Conservation (phyloP, 331 rosid species). For the Quercus tomentella region DNA sequence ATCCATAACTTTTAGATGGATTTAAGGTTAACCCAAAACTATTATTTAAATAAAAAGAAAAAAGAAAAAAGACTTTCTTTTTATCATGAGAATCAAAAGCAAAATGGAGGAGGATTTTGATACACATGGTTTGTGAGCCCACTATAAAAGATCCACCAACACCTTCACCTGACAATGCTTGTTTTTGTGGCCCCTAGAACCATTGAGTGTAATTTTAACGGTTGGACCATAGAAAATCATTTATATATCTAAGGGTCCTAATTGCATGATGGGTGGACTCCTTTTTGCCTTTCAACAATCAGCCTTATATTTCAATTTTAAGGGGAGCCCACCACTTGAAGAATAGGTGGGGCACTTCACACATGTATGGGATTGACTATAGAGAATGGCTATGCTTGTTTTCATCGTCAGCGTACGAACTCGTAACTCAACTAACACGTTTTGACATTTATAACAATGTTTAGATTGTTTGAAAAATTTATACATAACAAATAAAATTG, state of each 20-base stretch:
- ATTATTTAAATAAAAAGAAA: too few relatives aligned
- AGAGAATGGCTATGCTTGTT: too few relatives aligned
- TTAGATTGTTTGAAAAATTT: too few relatives aligned
- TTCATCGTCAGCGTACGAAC: too few relatives aligned
- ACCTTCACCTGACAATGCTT: not conserved
- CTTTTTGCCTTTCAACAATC: not conserved
- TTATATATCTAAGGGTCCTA: slow-evolving; percentile 10
- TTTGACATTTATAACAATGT: too few relatives aligned
- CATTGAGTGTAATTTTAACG: not conserved
- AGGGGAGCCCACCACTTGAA: not conserved
- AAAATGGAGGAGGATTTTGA: not conserved
- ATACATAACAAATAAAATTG: too few relatives aligned
- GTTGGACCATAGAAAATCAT: slow-evolving; percentile 4
- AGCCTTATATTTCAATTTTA: not conserved
- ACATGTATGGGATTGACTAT: too few relatives aligned
- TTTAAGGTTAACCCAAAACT: slow-evolving; percentile 16
- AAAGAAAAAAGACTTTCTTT: too few relatives aligned
- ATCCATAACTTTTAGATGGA: not conserved
- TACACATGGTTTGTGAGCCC: not conserved
- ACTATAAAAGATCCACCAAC: not conserved
- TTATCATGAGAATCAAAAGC: not conserved
- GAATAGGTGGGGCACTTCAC: too few relatives aligned
- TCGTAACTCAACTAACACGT: too few relatives aligned
- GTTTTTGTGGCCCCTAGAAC: not conserved
- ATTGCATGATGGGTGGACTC: not conserved